These are phyloP conservation scores for Umbelopsis vinacea DNA, from an alignment of 192 early-diverging fungal genomes.

Conservation along the genomic window DNA sequence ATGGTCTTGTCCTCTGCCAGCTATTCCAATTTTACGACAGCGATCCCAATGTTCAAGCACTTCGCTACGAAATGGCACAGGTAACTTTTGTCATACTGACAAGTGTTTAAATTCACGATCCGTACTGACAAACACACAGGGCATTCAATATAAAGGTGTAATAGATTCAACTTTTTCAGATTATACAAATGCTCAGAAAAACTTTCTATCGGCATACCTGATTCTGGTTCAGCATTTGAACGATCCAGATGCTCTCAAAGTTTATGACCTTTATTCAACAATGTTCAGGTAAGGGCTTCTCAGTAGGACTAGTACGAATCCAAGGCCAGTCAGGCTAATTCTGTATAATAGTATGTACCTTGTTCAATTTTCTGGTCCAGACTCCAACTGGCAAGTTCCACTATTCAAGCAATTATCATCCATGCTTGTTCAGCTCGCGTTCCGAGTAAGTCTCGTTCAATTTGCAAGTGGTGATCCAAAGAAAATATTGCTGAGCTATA, in stretches of 20 bases:
- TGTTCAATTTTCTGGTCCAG: conserved; percentile 4
- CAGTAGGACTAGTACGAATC: not conserved
- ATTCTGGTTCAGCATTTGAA: conserved; percentile 1
- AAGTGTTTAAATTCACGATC: not conserved
- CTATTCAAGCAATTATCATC: conserved; percentile 23
- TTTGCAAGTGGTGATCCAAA: not conserved
- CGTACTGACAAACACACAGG: not conserved
- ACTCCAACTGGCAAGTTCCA: conserved; percentile 27
- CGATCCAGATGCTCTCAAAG: not conserved
- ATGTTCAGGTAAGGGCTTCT: conserved; percentile 29
- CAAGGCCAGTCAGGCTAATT: not conserved
- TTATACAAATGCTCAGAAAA: not conserved
- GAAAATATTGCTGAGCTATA: not conserved
- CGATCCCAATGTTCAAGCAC: not conserved
- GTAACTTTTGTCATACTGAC: not conserved
- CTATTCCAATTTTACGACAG: not conserved
- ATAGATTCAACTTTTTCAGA: not conserved
- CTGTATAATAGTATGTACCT: not conserved
- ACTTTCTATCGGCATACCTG: conserved; percentile 19
- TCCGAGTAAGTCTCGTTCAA: not conserved
- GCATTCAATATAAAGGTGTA: conserved; percentile 3
- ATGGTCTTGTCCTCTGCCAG: not conserved
- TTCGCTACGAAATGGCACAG: conserved; percentile 21
- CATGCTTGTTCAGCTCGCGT: conserved; percentile 22
- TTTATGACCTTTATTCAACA: not conserved